Evolutionary conservation across 2,329 filamentous ascomycete species (phyloP), one percentile per base, ranked within the genome.

Genomic region (Endocalyx cinctus): DNA sequence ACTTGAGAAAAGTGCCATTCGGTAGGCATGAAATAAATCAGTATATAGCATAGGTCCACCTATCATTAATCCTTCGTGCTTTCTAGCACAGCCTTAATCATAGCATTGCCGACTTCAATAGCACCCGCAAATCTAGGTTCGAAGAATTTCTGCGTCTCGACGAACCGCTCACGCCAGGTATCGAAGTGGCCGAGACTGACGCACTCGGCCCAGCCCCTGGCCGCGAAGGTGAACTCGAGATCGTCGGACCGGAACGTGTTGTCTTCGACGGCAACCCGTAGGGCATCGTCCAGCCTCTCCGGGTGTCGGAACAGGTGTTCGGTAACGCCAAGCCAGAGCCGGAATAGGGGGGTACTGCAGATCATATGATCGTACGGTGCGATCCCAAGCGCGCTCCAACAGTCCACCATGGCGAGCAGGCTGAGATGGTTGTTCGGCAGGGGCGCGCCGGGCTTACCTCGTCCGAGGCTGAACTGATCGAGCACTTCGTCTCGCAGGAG

Each of bases 301-400:
- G 77, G 72, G 52, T 89, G 88, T 45, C 88, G 82, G 69, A 96
- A 98, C 23, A 98, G 72, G 57, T 94, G 90, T 64, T 98, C 92
- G 1, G 89, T 90, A n/a, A 96, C 94, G 36, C 92, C 92, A 20
- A 98, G 76, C 79, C 92, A 96, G 45, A 98, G 78, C 31, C 92
- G 84, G 69, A 98, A 98, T 29, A 97, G 77, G 66, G 92, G 92
- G 25, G 92, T 98, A 34, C 88, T 95, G 67, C 92, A 98, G 48
- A 98, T 94, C 89, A 98, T 98, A 68, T 98, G 94, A 62, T 98
- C 90, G 60, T 98, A 98, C 1, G 92, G 92, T 29, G 94, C 84
- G 51, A 96, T 98, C 20, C 81, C 84, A 28, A 97, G 74, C 47
- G 87, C 86, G 56, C 86, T 92, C 92, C 92, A 98, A 64, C 90